These are phyloP conservation scores for Kodamaea laetipori DNA, from an alignment of 805 yeast genomes.

Conservation along the genomic window DNA sequence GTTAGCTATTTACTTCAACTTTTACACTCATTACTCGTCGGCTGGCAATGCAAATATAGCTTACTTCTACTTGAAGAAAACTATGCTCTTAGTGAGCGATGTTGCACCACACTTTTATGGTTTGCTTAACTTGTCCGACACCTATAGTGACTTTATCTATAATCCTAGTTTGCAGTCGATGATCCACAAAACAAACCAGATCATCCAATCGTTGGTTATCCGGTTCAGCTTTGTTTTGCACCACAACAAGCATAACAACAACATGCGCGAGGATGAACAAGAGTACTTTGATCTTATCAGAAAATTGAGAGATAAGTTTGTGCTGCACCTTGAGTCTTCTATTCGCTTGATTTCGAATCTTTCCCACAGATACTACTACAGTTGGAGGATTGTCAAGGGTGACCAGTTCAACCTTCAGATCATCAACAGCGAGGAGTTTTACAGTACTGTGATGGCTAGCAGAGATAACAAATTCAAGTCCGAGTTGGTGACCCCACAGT, in stretches of 20 bases:
- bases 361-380: constrained; percentile 45
- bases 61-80: constrained; percentile 15
- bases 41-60: constrained; percentile 10
- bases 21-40: constrained; percentile 18
- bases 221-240: constrained; percentile 33
- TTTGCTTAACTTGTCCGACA: constrained; percentile 19
- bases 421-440: constrained; percentile 33
- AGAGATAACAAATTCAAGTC: constrained; percentile 11
- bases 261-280: constrained; percentile 13
- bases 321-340: constrained; percentile 27
- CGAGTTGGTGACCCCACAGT: constrained; percentile 9
- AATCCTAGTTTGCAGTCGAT: constrained; percentile 30
- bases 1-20: constrained; percentile 20
- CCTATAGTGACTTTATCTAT: constrained; percentile 25
- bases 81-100: constrained; percentile 15
- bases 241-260: constrained; percentile 27
- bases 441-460: constrained; percentile 15
- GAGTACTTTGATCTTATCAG: constrained; percentile 22
- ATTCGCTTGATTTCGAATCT: constrained; percentile 40
- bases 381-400: constrained; percentile 47
- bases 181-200: constrained; percentile 40
- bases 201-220: constrained; percentile 30
- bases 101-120: constrained; percentile 22
- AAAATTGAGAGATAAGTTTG: constrained; percentile 20
- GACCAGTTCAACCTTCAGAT: constrained; percentile 37